Base-by-base conservation (phyloP, 768 basidiomycete genomes). In the Psilocybe tampanensis region DNA sequence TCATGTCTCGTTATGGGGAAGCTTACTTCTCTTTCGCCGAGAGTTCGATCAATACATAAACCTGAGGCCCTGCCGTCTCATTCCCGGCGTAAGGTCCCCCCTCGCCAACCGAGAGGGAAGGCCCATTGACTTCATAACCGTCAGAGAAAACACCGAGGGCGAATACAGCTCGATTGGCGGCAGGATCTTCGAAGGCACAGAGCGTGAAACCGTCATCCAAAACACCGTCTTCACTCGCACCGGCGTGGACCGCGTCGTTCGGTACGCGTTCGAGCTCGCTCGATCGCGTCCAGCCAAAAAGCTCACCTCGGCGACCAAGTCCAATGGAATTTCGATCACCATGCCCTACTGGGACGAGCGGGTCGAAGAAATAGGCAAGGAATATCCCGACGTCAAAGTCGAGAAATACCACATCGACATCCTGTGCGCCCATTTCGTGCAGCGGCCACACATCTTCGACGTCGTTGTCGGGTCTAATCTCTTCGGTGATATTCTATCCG, bases 91-190 rank as follows among this genome's bases (percentile, higher is more conserved):
- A 18, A 66, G 67, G 1, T 77, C 78, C 2, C 82, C 80, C 1
- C 71, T 83, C 29, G 74, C 75, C n/a, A 76, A 77, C 54, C 72
- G 76, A 41, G 69, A 64, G 15, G 68, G 65, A 1, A 73, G 74
- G 54, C 68, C 76, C 1, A 77, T 83, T 47, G 80, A 85, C 64
- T 83, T 81, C 70, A 70, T 79, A 52, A 82, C 81, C 36, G 79
- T 83, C 11, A 72, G 83, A 44, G 83, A 85, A 66, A 85, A 85
- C 62, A 80, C 76, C 9, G 83, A 85, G 61, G 83, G 83, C 49
- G 80, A 82, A 63, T 83, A 82, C 64, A 78, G 79, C n/a, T 77
- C 76, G 6, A 76, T 80, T 59, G 69, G 80, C 64, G 69, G 82
- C 54, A 62, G 73, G 52, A 75, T 75, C n/a, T 75, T 75, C 54